A percentile compares a stretch with the other conserved stretches of the same genome.
phyloP scores from a whole-genome alignment of 345 rosid species.

The Gossypium raimondii region DNA sequence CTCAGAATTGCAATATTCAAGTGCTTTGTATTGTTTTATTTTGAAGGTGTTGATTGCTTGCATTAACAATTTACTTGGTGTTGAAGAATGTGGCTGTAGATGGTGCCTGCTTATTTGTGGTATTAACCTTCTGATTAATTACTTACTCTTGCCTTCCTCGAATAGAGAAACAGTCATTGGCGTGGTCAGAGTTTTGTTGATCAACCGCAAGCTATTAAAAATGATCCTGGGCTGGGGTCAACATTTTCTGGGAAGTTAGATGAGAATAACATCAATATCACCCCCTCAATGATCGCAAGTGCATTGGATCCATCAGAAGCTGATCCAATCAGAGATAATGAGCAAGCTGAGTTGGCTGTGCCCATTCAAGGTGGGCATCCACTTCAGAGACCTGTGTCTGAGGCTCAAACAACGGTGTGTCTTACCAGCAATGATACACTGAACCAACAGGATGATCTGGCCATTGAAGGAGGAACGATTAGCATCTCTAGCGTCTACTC shows the following conservation, averaged over 20 bases:
- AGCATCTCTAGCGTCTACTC: slow-evolving; percentile 82
- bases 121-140: background rate
- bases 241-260: slow-evolving; percentile 63
- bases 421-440: slow-evolving; percentile 37
- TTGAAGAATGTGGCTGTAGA: background rate
- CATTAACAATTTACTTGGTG: background rate
- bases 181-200: slow-evolving; percentile 58
- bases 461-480: slow-evolving; percentile 87
- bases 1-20: background rate
- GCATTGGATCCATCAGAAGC: slow-evolving; percentile 47
- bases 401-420: slow-evolving; percentile 57
- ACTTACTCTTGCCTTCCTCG: slow-evolving; percentile 17
- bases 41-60: slow-evolving; percentile 1
- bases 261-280: slow-evolving; percentile 41
- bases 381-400: slow-evolving; percentile 46
- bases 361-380: slow-evolving; percentile 30
- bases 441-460: slow-evolving; percentile 54
- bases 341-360: slow-evolving; percentile 46
- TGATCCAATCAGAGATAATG: slow-evolving; percentile 53
- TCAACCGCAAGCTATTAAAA: slow-evolving; percentile 58
- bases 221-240: slow-evolving; percentile 65
- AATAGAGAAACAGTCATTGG: slow-evolving; percentile 95
- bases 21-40: slow-evolving; percentile 3
- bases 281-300: slow-evolving; percentile 39
- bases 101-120: slow-evolving; percentile 1